A percentile compares a stretch with the other conserved stretches of the same genome.
Conservation (phyloP, 352 stramenopile species). For the Pythium aphanidermatum region DNA sequence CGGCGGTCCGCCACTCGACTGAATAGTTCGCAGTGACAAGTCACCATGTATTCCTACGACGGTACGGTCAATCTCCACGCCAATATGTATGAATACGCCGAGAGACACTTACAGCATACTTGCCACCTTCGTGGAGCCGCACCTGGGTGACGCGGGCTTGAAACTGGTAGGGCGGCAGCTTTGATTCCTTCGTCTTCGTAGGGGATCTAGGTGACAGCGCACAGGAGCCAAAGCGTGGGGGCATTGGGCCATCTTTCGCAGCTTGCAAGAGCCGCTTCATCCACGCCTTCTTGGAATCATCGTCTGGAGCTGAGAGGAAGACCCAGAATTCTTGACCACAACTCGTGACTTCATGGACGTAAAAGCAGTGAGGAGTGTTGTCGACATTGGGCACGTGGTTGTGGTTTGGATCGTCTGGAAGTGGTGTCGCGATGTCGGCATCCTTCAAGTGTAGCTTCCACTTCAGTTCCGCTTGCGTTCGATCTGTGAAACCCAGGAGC, state of each 20-base stretch:
- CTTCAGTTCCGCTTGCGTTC: conserved; percentile 35
- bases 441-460: conserved; percentile 44
- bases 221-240: conserved; percentile 32
- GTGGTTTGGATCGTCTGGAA: conserved; percentile 46
- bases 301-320: conserved; percentile 36
- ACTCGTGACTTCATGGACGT: conserved; percentile 35
- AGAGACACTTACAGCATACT: conserved; percentile 35
- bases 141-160: conserved; percentile 19
- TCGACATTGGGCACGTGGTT: conserved; percentile 32
- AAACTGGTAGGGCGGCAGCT: conserved; percentile 22
- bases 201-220: conserved; percentile 32
- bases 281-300: conserved; percentile 50
- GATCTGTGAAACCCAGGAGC: conserved; percentile 48
- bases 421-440: conserved; percentile 49
- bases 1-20: conserved; percentile 37
- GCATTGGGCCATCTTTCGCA: conserved; percentile 34
- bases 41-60: conserved; percentile 56
- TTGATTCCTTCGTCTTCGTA: conserved; percentile 25
- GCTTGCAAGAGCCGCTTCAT: conserved; percentile 37
- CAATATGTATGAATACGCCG: neutral
- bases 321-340: conserved; percentile 24
- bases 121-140: conserved; percentile 32
- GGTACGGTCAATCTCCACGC: neutral
- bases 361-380: conserved; percentile 52
- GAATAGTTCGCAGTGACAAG: conserved; percentile 49